Conservation (phyloP, 1,284 basidiomycete species). For the Cryptococcus sp. region DNA sequence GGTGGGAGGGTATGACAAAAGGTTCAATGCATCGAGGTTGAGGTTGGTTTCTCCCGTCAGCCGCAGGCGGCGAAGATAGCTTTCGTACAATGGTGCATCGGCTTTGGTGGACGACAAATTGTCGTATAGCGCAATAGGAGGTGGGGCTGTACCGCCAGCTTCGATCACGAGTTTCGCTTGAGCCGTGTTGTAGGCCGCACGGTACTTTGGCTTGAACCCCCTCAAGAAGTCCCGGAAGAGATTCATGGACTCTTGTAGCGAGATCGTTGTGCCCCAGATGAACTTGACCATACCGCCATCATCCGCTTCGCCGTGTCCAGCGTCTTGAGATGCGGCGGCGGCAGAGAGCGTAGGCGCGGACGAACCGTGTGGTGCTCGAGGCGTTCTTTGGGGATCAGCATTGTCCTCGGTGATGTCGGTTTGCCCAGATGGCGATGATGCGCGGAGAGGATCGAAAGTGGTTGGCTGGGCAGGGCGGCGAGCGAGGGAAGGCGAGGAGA, state of each 20-base stretch:
- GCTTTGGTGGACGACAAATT: slow-evolving; percentile 64
- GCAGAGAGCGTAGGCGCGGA: slow-evolving; percentile 66
- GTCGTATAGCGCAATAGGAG: slow-evolving; percentile 49
- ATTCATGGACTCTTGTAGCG: slow-evolving; percentile 86
- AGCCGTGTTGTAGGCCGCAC: slow-evolving; percentile 63
- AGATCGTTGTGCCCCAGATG: slow-evolving; percentile 96
- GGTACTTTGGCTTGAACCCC: slow-evolving; percentile 93
- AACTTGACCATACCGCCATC: slow-evolving; percentile 73
- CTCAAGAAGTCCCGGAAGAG: slow-evolving; percentile 84
- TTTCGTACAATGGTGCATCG: slow-evolving; percentile 74
- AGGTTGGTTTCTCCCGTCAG: slow-evolving; percentile 87
- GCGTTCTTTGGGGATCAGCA: slow-evolving; percentile 55
- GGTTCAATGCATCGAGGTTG: slow-evolving; percentile 86
- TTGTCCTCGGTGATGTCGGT: slow-evolving; percentile 56
- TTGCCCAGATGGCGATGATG: slow-evolving; percentile 22
- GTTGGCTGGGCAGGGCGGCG: slow-evolving; percentile 29
- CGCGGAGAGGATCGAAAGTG: slow-evolving; percentile 11
- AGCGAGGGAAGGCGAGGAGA: slow-evolving; percentile 60
- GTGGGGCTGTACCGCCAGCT: slow-evolving; percentile 38
- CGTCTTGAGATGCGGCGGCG: slow-evolving; percentile 54
- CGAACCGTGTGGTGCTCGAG: slow-evolving; percentile 49
- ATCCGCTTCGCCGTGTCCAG: slow-evolving; percentile 29
- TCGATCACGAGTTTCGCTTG: slow-evolving; percentile 49
- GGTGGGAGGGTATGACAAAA: slow-evolving; percentile 83
- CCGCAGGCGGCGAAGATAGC: slow-evolving; percentile 82